Evolutionary conservation across 768 basidiomycete genomes (phyloP), one percentile per base, ranked within the genome.

Genomic region (Leucocoprinus leucothites): DNA sequence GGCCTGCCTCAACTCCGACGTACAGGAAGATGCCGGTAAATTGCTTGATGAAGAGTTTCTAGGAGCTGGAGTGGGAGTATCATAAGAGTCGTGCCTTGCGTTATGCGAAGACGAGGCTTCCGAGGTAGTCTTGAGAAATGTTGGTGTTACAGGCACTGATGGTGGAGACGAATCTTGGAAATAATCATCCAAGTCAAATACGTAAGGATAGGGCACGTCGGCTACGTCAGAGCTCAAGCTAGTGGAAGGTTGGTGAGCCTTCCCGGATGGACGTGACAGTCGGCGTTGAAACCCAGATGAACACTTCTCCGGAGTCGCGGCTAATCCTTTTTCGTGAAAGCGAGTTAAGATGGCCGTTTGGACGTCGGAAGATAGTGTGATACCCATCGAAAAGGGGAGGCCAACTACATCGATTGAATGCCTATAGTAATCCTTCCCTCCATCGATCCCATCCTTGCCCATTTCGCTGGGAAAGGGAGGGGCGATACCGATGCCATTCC

Each of bases 131-230:
- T 21, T 19, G n/a, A 43, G 25, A 47, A 42, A 24, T 14, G 26
- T 14, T 21, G 36, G 31, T 28, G 46, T 18, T 1, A 24, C 25
- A 22, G 38, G 11, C 11, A 16, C 28, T 28, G 26, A 7, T 26
- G 25, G 5, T 40, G 38, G 24, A 6, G 26, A 31, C 18, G 26
- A 19, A 42, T 47, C 25, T 41, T 18, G 45, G 16, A 41, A 40
- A 14, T 55, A 55, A 3, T 38, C n/a, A 22, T 42, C 47, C n/a
- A 55, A 26, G 16, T 55, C 53, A 19, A 55, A 55, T 14, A 55
- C 38, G 38, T 28, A 26, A 14, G 53, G 53, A 16, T 55, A 55
- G 9, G 53, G 53, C 8, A 55, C 41, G 26, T 50, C 35, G 35
- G 9, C 43, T 4, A 18, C 26, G 22, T 48, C 25, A 3, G 19